Percentiles rank a stretch among this genome's conserved stretches.
phyloP scores from a whole-genome alignment of 345 rosid genomes.

The Citrus maxima region DNA sequence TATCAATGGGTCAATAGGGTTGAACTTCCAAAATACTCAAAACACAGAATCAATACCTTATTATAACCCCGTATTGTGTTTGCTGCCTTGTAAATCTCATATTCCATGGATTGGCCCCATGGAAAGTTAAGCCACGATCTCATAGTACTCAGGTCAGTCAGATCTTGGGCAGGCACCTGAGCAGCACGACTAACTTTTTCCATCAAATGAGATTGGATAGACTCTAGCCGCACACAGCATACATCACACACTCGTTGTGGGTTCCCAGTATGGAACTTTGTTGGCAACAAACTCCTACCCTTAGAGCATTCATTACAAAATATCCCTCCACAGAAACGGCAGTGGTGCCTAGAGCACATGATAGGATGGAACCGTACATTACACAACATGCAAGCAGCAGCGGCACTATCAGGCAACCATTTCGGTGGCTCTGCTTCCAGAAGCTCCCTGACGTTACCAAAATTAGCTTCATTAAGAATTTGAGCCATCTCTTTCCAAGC shows the following conservation, averaged over 20 bases:
- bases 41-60: conserved; percentile 9
- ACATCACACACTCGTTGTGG: conserved; percentile 23
- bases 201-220: conserved; percentile 17
- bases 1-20: not conserved
- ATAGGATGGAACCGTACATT: conserved; percentile 24
- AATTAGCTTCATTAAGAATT: conserved; percentile 33
- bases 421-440: conserved; percentile 23
- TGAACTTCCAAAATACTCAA: not conserved
- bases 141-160: conserved; percentile 24
- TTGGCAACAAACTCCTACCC: conserved; percentile 26
- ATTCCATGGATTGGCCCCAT: conserved; percentile 27
- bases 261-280: conserved; percentile 13
- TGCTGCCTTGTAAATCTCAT: conserved; percentile 20
- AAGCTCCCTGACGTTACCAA: conserved; percentile 21
- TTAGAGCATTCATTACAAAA: conserved; percentile 21
- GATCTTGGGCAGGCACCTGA: conserved; percentile 22
- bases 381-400: conserved; percentile 24
- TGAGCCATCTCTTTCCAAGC: conserved; percentile 38
- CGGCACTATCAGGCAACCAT: conserved; percentile 25
- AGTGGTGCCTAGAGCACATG: conserved; percentile 24
- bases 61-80: conserved; percentile 15
- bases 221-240: conserved; percentile 29
- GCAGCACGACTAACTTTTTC: conserved; percentile 25
- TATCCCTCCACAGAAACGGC: conserved; percentile 24
- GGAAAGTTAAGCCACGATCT: conserved; percentile 31